phyloP scores from a whole-genome alignment of 2,329 filamentous ascomycete genomes.

The Ophiocordyceps camponoti-leonardi region DNA sequence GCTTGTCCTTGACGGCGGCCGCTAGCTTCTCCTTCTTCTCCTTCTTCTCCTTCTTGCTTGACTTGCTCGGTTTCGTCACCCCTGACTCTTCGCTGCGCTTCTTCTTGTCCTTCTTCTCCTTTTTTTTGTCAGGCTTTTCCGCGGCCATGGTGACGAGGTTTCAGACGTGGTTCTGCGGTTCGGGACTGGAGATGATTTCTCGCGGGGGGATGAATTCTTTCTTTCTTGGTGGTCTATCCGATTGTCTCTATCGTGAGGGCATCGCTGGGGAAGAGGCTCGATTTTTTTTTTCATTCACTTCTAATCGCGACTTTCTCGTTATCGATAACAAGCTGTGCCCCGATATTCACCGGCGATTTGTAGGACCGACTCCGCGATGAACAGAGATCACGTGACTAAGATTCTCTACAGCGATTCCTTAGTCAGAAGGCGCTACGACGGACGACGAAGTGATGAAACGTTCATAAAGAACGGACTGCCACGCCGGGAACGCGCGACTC shows the following conservation, averaged over 20 bases:
- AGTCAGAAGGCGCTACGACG: too few species aligned
- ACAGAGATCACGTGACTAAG: too few species aligned
- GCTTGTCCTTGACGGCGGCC: constrained; percentile 46
- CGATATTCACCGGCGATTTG: not conserved
- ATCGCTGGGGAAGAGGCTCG: too few species aligned
- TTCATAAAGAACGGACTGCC: too few species aligned
- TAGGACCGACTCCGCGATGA: too few species aligned
- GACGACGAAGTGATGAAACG: too few species aligned
- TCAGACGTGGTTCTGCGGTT: not conserved
- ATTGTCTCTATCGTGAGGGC: not conserved
- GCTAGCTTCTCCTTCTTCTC: constrained; percentile 59
- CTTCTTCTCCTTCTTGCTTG: constrained; percentile 50
- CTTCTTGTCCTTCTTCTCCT: constrained; percentile 37
- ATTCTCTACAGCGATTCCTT: too few species aligned
- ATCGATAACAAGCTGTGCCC: not conserved
- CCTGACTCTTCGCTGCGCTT: constrained; percentile 37
- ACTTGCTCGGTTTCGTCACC: constrained; percentile 31
- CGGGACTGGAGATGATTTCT: not conserved
- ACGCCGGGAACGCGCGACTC: too few species aligned
- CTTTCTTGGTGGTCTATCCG: not conserved
- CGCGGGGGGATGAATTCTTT: not conserved
- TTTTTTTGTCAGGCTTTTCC: constrained; percentile 33
- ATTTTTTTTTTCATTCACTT: not conserved
- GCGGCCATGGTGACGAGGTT: constrained; percentile 26
- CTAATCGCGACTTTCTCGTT: not conserved